phyloP scores from a whole-genome alignment of 2,329 filamentous ascomycete genomes.

The Calonectria naviculata region DNA sequence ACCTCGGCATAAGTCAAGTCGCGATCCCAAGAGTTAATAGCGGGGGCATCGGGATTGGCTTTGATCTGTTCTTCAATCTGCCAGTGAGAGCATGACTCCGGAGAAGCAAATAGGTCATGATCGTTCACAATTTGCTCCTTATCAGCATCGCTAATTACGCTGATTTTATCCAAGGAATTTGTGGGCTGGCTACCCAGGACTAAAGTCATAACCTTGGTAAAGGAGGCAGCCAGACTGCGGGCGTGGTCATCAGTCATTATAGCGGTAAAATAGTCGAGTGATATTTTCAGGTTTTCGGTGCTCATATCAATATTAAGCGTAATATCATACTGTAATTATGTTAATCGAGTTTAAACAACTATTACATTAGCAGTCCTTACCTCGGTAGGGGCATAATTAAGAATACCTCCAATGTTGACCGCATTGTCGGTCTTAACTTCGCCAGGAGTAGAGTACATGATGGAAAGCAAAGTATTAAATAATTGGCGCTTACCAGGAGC shows the following conservation, averaged over 20 bases:
- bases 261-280: conserved; percentile 11
- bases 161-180: background rate
- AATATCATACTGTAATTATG: background rate
- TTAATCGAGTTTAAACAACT: background rate
- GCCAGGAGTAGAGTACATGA: conserved; percentile 11
- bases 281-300: conserved; percentile 6
- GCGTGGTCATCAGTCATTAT: conserved; percentile 8
- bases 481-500: conserved; percentile 13
- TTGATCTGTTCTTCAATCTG: conserved; percentile 11
- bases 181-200: conserved; percentile 2
- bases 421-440: background rate
- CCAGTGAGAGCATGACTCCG: conserved; percentile 13
- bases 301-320: conserved; percentile 14
- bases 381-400: conserved; percentile 15
- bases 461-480: conserved; percentile 16
- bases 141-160: conserved; percentile 2
- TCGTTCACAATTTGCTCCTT: conserved; percentile 6
- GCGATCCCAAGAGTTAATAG: conserved; percentile 9
- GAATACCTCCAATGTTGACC: conserved; percentile 3
- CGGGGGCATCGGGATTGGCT: background rate
- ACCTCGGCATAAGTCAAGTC: conserved; percentile 12
- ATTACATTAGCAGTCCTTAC: background rate
- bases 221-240: conserved; percentile 8
- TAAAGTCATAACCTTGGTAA: conserved; percentile 6
- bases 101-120: background rate